Conservation (phyloP, 2,329 filamentous ascomycete genomes). For the Colletotrichum gigasporum region DNA sequence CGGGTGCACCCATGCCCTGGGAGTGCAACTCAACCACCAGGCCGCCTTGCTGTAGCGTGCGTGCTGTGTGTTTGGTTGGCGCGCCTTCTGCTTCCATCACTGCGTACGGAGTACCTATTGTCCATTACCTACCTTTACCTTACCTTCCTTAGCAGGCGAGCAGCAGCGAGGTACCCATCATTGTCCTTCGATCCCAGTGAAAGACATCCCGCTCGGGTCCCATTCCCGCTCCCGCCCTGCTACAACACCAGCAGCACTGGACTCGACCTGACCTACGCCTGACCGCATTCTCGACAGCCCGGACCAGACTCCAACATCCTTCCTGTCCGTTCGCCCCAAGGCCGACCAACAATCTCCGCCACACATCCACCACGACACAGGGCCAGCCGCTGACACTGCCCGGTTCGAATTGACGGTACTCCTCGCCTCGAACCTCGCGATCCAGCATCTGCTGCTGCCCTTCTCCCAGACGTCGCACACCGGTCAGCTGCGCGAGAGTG, state of each 20-base stretch:
- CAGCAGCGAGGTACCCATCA: neutral
- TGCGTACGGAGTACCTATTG: too few species aligned
- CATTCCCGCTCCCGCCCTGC: constrained; percentile 29
- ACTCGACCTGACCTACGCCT: constrained; percentile 22
- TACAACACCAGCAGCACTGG: constrained; percentile 25
- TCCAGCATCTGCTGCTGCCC: neutral
- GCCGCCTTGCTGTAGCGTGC: neutral
- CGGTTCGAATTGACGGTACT: neutral
- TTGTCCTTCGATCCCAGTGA: constrained; percentile 25
- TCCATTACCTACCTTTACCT: neutral
- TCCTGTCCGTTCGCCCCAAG: constrained; percentile 1
- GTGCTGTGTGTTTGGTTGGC: constrained; percentile 15
- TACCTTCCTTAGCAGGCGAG: too few species aligned
- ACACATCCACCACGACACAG: neutral
- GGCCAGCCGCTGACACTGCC: neutral
- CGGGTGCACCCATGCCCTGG: constrained; percentile 1
- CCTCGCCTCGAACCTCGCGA: neutral
- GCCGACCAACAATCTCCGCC: neutral
- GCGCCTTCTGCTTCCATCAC: constrained; percentile 2
- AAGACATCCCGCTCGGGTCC: constrained; percentile 27
- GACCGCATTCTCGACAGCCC: constrained; percentile 23
- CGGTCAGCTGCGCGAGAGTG: constrained; percentile 4
- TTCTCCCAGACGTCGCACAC: constrained; percentile 7
- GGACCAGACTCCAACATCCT: constrained; percentile 8
- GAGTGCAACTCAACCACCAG: constrained; percentile 18